Evolutionary conservation across 371 early-diverging fungal species (phyloP).

Genomic region (Haplosporangium sp.): DNA sequence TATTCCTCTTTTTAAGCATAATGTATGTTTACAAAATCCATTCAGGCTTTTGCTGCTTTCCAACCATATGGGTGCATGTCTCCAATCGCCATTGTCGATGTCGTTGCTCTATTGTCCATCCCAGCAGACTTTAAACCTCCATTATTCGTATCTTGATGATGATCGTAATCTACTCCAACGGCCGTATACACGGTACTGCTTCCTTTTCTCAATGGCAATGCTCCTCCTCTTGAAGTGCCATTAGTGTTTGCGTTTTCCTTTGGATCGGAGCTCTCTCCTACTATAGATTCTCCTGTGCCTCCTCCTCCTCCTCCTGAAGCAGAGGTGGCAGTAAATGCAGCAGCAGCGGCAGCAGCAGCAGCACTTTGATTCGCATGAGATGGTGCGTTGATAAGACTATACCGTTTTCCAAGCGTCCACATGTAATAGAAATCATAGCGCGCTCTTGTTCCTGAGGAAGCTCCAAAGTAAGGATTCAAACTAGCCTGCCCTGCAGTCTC

Average conservation of each 20-base stretch:
- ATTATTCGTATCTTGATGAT: background rate
- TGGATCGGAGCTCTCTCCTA: background rate
- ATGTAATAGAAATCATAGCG: constrained; percentile 49
- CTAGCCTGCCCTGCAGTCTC: constrained; percentile 48
- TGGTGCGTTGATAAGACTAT: constrained; percentile 20
- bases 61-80: background rate
- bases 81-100: background rate
- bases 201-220: background rate
- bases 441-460: constrained; percentile 36
- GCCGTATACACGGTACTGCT: constrained; percentile 13
- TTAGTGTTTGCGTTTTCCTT: background rate
- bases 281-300: background rate
- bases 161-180: background rate
- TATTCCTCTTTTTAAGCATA: no score
- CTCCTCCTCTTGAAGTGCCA: background rate
- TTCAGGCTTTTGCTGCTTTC: background rate
- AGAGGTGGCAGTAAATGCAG: background rate
- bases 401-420: constrained; percentile 53
- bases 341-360: background rate
- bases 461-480: constrained; percentile 45
- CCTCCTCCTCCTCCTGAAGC: background rate
- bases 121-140: background rate
- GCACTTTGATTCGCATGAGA: background rate
- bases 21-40: no score
- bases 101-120: background rate